Evolutionary conservation across 805 yeast genomes (phyloP).

Genomic region (Tetrapisispora fleetii): DNA sequence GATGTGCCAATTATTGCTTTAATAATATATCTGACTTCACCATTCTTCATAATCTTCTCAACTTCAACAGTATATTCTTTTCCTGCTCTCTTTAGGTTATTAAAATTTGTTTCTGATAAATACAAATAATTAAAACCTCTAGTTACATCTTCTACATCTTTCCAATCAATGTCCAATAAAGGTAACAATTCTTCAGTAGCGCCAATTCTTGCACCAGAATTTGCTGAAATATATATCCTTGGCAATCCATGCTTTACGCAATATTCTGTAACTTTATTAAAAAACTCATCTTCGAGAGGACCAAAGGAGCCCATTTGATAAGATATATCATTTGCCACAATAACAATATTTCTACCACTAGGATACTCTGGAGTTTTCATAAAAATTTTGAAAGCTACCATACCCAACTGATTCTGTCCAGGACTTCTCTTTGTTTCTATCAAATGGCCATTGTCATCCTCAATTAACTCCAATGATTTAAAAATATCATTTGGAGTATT

Average conservation of each 20-base stretch:
- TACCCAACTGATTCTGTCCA: slow-evolving; percentile 90
- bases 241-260: slow-evolving; percentile 91
- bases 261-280: slow-evolving; percentile 83
- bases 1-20: slow-evolving; percentile 85
- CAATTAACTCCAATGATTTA: slow-evolving; percentile 67
- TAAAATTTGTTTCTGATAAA: slow-evolving; percentile 57
- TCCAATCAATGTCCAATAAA: slow-evolving; percentile 87
- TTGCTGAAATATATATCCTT: slow-evolving; percentile 90
- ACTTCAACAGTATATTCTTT: slow-evolving; percentile 55
- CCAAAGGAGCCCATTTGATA: slow-evolving; percentile 98
- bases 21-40: slow-evolving; percentile 73
- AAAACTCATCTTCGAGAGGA: slow-evolving; percentile 88
- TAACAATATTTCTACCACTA: slow-evolving; percentile 82
- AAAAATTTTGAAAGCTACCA: slow-evolving; percentile 89
- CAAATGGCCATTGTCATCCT: slow-evolving; percentile 64
- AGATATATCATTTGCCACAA: slow-evolving; percentile 95
- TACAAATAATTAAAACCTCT: slow-evolving; percentile 89
- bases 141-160: slow-evolving; percentile 57
- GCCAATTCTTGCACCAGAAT: slow-evolving; percentile 98
- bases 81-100: slow-evolving; percentile 46
- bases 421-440: slow-evolving; percentile 90
- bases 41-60: slow-evolving; percentile 72
- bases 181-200: slow-evolving; percentile 94
- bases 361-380: slow-evolving; percentile 97
- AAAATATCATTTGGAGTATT: slow-evolving; percentile 54